Conservation (phyloP, 805 yeast species). For the Candida gorgasii region DNA sequence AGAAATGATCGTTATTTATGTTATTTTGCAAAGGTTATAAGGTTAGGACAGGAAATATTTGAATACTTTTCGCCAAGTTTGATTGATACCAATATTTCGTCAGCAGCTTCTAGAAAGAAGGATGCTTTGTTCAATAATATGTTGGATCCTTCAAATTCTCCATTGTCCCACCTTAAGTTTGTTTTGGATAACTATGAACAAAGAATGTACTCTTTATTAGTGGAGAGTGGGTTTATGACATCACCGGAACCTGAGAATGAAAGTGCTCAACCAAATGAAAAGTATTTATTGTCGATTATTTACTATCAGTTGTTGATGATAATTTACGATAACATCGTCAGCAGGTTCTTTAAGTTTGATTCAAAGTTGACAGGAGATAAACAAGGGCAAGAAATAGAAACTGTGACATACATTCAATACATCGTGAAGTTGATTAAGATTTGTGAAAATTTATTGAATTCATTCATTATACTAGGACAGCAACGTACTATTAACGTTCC, state of each 20-base stretch:
- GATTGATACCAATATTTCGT: conserved; percentile 10
- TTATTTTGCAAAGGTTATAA: conserved; percentile 45
- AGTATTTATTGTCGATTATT: conserved; percentile 42
- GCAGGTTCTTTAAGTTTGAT: conserved; percentile 27
- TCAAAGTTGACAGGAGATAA: conserved; percentile 5
- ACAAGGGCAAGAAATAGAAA: conserved; percentile 17
- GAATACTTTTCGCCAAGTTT: conserved; percentile 36
- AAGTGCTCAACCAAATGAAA: conserved; percentile 31
- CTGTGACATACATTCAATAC: conserved; percentile 36
- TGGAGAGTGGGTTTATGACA: conserved; percentile 41
- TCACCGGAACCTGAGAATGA: conserved; percentile 17
- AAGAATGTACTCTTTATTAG: conserved; percentile 37
- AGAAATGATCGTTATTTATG: conserved; percentile 43
- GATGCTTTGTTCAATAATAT: conserved; percentile 15
- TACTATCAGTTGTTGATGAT: conserved; percentile 53
- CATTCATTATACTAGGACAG: conserved; percentile 41
- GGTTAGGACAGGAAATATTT: conserved; percentile 51
- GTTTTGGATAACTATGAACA: conserved; percentile 43
- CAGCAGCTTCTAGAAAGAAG: conserved; percentile 7
- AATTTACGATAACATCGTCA: conserved; percentile 53
- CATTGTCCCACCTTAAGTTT: conserved; percentile 18
- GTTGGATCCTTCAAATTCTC: conserved; percentile 16
- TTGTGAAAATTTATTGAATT: conserved; percentile 47
- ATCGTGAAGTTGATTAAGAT: conserved; percentile 44
- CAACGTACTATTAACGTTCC: conserved; percentile 44